Percentiles rank a stretch among this genome's conserved stretches.
phyloP scores from a whole-genome alignment of 129 eudicot species.

The Oenanthe sinensis region DNA sequence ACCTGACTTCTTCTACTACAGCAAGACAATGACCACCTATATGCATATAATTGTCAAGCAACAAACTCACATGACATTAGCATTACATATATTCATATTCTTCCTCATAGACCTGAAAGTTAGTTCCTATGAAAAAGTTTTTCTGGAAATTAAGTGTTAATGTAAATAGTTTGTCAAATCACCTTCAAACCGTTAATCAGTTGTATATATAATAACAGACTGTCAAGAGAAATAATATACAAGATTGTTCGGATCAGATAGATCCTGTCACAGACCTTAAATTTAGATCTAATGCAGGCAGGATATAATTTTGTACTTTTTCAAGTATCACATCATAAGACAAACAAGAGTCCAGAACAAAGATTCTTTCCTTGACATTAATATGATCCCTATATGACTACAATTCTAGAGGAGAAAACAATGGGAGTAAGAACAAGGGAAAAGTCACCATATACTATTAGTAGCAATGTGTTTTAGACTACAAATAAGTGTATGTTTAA shows the following conservation, averaged over 20 bases:
- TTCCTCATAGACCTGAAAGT: not conserved
- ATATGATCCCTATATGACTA: not conserved
- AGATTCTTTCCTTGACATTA: not conserved
- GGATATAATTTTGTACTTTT: not conserved
- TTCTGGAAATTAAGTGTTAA: not conserved
- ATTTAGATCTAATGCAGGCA: not conserved
- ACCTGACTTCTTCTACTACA: not conserved
- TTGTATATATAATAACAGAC: not conserved
- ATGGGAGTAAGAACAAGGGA: not conserved
- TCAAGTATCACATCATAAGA: not conserved
- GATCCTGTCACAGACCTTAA: not conserved
- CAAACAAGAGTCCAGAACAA: not conserved
- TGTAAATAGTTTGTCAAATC: too few species aligned
- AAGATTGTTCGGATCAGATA: not conserved
- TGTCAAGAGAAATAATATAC: not conserved
- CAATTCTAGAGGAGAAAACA: not conserved
- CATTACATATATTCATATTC: not conserved
- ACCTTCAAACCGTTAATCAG: not conserved
- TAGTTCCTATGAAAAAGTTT: not conserved
- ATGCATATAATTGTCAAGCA: not conserved
- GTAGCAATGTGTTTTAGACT: not conserved
- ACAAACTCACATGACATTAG: not conserved
- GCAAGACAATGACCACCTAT: not conserved
- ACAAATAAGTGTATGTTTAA: too few species aligned
- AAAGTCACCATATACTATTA: not conserved